A percentile compares a stretch with the other conserved stretches of the same genome.
Evolutionary conservation across 371 early-diverging fungal genomes (phyloP).

Genomic region (Haplosporangium sp.): DNA sequence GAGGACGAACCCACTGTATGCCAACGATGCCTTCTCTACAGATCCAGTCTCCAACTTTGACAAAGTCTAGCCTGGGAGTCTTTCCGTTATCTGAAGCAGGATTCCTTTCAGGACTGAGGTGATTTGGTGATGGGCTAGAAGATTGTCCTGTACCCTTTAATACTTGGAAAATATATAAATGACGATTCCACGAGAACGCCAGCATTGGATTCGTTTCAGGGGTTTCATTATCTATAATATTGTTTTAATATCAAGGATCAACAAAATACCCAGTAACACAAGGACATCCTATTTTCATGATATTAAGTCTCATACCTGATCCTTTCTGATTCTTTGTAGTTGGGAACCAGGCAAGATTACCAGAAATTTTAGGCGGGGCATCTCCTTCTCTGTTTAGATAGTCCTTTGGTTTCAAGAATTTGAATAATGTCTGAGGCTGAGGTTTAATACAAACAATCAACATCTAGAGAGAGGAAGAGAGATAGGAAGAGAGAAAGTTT

Average conservation of each 20-base stretch:
- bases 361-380: constrained; percentile 61
- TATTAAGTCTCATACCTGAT: constrained; percentile 18
- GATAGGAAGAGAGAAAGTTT: neutral
- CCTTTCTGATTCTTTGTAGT: constrained; percentile 59
- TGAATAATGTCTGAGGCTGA: constrained; percentile 76
- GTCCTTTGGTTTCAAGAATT: constrained; percentile 68
- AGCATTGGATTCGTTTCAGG: constrained; percentile 68
- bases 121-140: constrained; percentile 19
- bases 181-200: constrained; percentile 75
- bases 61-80: constrained; percentile 61
- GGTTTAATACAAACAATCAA: constrained; percentile 82
- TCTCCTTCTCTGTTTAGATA: constrained; percentile 39
- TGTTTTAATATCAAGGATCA: neutral
- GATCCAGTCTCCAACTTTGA: constrained; percentile 70
- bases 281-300: neutral
- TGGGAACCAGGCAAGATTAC: constrained; percentile 75
- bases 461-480: constrained; percentile 59
- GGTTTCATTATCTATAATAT: constrained; percentile 20
- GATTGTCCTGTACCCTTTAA: constrained; percentile 29
- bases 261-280: neutral
- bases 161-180: constrained; percentile 68
- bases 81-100: constrained; percentile 26
- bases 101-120: constrained; percentile 42
- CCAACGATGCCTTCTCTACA: constrained; percentile 76
- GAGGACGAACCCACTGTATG: constrained; percentile 81